phyloP scores from a whole-genome alignment of 2,329 filamentous ascomycete genomes.

The Canariomyces notabilis region DNA sequence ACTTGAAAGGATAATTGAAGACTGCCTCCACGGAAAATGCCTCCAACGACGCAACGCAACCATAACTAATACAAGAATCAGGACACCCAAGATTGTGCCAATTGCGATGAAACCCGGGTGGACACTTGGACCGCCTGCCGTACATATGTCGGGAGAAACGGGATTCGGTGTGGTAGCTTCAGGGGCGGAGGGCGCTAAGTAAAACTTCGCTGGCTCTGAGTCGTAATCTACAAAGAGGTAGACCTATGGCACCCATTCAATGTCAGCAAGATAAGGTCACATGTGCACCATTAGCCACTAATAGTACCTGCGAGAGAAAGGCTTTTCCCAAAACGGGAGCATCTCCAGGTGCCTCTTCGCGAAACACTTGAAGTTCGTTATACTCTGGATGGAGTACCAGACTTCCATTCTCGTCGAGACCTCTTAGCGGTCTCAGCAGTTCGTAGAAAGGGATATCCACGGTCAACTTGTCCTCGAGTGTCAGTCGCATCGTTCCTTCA shows the following conservation, averaged over 20 bases:
- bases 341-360: slow-evolving; percentile 1
- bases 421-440: slow-evolving; percentile 10
- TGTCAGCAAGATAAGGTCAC: not conserved
- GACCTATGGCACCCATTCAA: not conserved
- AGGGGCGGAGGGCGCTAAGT: not conserved
- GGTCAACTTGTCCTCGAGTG: not conserved
- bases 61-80: not conserved
- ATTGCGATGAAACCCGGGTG: slow-evolving; percentile 7
- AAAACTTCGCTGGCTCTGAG: not conserved
- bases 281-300: not conserved
- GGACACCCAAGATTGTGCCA: slow-evolving; percentile 1
- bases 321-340: slow-evolving; percentile 15
- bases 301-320: slow-evolving; percentile 18
- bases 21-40: too few relatives aligned
- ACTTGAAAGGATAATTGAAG: too few relatives aligned
- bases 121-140: not conserved
- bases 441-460: slow-evolving; percentile 9
- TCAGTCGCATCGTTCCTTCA: not conserved
- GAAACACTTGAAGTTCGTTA: slow-evolving; percentile 16
- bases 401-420: slow-evolving; percentile 8
- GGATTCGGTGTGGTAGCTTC: not conserved
- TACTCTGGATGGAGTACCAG: slow-evolving; percentile 1
- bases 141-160: not conserved
- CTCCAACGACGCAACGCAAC: too few relatives aligned
- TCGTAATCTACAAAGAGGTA: slow-evolving; percentile 13